Evolutionary conservation across 1,284 basidiomycete species (phyloP).

Genomic region (Peniophora sp.): DNA sequence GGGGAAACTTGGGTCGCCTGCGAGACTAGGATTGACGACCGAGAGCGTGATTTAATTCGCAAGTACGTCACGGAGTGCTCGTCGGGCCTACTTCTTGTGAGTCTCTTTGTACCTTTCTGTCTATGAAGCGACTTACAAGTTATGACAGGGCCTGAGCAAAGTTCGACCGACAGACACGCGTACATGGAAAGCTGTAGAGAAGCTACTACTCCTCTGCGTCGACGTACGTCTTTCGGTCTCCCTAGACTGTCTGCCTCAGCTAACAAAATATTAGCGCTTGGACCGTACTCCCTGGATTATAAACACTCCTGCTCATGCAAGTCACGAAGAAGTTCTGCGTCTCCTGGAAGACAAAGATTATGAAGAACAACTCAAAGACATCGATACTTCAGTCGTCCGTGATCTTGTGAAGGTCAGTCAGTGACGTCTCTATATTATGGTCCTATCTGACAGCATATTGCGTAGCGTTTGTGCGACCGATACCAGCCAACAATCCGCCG

Average conservation of each 20-base stretch:
- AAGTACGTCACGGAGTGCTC: slow-evolving; percentile 39
- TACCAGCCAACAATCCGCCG: too few relatives aligned
- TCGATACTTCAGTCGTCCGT: too few relatives aligned
- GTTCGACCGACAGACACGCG: neutral
- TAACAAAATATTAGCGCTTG: neutral
- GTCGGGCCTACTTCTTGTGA: slow-evolving; percentile 41
- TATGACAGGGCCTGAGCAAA: neutral
- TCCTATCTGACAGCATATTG: too few relatives aligned
- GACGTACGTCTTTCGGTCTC: neutral
- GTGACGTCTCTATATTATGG: too few relatives aligned
- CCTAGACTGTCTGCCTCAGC: neutral
- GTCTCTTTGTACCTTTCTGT: slow-evolving; percentile 8
- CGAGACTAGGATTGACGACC: slow-evolving; percentile 6
- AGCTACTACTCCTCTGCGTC: neutral
- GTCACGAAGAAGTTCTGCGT: too few relatives aligned
- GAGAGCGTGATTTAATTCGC: slow-evolving; percentile 22
- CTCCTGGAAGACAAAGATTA: too few relatives aligned
- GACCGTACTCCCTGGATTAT: neutral
- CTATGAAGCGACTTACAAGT: neutral
- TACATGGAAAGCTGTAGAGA: neutral
- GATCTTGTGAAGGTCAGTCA: too few relatives aligned
- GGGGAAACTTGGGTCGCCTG: slow-evolving; percentile 12
- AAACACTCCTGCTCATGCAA: too few relatives aligned
- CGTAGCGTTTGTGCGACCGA: too few relatives aligned
- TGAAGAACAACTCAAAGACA: too few relatives aligned